Evolutionary conservation across 805 yeast species (phyloP), one percentile per base, ranked within the genome.

Genomic region (Wickerhamomyces strasburgensis): DNA sequence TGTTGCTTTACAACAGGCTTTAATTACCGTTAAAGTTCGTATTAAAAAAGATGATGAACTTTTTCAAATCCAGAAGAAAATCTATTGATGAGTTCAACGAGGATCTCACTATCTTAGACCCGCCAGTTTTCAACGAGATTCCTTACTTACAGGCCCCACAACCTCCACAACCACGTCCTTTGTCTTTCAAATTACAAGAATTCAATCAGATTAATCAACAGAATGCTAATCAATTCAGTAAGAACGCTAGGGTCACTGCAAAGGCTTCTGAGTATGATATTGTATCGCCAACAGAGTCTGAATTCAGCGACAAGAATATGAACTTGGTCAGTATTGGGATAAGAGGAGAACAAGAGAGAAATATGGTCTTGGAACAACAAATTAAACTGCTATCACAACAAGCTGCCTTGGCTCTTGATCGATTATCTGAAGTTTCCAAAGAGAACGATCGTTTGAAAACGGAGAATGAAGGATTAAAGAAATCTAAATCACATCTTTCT

Each of bases 291-390:
- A 29, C 46, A 3, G 43, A 38, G 5, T 27, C 38, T 8, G 39
- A 41, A 26, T 47, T 45, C 47, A 14, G 29, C 30, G 37, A 31
- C 25, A 40, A 27, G 19, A 30, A 27, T 23, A 17, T 28, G 27
- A 38, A 24, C 11, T 29, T 37, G 7, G 44, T 41, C 10, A 46
- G 47, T 4, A 44, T 40, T 19, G 49, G 53, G 0, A 14, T 52
- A 5, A 47, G 46, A 29, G 59, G 58, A 23, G 59, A 54, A 25
- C 41, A 51, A 16, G 49, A 52, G 28, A 43, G 59, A 27, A 53
- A 54, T 18, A 10, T 44, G n/a, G 44, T 53, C 13, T 33, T 54
- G 13, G 59, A 54, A 32, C 49, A 54, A 31, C 59, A 54, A 26
- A 40, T 54, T 13, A 41, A 43, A 29, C 39, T 49, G 27, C 34